Percentiles rank a stretch among this genome's conserved stretches.
These are phyloP conservation scores for Grigorovia humatica DNA, from an alignment of 805 yeast species.

Conservation along the genomic window DNA sequence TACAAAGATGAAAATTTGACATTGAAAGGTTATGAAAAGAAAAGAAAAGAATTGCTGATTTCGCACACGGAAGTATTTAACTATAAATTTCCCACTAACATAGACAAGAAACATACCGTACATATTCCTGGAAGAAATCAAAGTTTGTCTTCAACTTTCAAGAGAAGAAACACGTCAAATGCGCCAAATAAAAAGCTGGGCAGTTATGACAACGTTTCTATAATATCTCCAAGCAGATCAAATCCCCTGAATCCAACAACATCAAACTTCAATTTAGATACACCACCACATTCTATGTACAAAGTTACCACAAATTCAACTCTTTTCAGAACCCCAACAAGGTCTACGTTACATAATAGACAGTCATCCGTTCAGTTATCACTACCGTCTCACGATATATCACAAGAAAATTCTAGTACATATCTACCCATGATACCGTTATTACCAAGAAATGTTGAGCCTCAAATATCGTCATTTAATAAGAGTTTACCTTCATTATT, in stretches of 20 bases:
- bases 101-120: constrained; percentile 5
- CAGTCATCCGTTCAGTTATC: constrained; percentile 22
- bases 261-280: not conserved
- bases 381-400: constrained; percentile 23
- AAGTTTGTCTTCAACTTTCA: constrained; percentile 8
- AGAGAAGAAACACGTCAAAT: not conserved
- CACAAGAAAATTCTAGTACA: constrained; percentile 1
- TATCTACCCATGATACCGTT: constrained; percentile 29
- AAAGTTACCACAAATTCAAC: constrained; percentile 4
- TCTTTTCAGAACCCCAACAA: constrained; percentile 4
- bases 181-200: not conserved
- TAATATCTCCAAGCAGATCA: constrained; percentile 3
- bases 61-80: not conserved
- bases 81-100: constrained; percentile 3
- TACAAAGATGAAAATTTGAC: constrained; percentile 63
- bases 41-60: constrained; percentile 30
- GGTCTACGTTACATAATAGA: constrained; percentile 9
- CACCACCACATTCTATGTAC: constrained; percentile 4
- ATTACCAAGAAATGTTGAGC: constrained; percentile 31
- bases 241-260: not conserved
- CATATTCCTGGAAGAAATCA: constrained; percentile 14
- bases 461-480: constrained; percentile 17
- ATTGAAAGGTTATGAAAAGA: constrained; percentile 59
- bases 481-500: constrained; percentile 29
- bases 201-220: constrained; percentile 4